A percentile compares a stretch with the other conserved stretches of the same genome.
Evolutionary conservation across 306 rosid species (phyloP).

Genomic region (Chamaecrista fasciculata): DNA sequence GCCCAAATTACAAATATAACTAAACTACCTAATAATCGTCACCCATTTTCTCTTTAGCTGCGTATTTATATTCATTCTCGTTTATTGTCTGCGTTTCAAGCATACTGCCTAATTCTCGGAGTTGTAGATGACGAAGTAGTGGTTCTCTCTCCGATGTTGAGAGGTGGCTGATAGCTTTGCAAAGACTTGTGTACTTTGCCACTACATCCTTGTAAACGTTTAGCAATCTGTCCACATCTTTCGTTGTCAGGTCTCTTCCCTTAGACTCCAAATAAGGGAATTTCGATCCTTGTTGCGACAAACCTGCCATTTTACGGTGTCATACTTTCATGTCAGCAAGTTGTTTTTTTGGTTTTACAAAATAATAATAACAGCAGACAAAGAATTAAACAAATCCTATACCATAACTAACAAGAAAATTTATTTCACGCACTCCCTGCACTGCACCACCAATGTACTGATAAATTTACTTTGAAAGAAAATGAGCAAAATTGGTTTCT

Average conservation of each 20-base stretch:
- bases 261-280: constrained; percentile 62
- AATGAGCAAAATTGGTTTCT: too few species aligned
- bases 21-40: too few species aligned
- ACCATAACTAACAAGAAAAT: neutral
- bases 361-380: neutral
- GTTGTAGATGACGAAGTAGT: constrained; percentile 33
- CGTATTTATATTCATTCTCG: neutral
- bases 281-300: constrained; percentile 35
- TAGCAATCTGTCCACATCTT: constrained; percentile 56
- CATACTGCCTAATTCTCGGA: neutral
- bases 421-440: neutral
- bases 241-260: constrained; percentile 46
- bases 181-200: constrained; percentile 43
- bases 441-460: too few species aligned
- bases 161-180: constrained; percentile 39
- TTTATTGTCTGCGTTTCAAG: neutral
- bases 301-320: constrained; percentile 1
- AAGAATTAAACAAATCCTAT: neutral
- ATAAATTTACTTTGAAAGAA: too few species aligned
- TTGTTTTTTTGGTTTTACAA: neutral
- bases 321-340: neutral
- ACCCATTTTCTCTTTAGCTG: neutral
- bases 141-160: constrained; percentile 41
- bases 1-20: neutral
- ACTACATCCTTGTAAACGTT: constrained; percentile 56